Evolutionary conservation across 2,329 filamentous ascomycete genomes (phyloP).

Genomic region (Aspergillus pseudoviridinutans): DNA sequence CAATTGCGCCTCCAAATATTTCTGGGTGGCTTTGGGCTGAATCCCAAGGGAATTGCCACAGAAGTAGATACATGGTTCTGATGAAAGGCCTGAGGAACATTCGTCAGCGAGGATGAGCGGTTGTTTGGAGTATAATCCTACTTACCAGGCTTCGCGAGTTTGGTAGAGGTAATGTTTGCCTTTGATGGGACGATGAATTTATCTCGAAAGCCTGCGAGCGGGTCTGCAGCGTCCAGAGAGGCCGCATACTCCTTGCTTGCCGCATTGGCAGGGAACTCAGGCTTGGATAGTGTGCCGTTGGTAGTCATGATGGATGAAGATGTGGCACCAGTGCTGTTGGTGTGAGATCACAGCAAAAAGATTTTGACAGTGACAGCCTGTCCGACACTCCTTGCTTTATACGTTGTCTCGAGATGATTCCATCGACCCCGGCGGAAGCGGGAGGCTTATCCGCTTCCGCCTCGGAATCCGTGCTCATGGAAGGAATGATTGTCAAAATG

Average conservation of each 20-base stretch:
- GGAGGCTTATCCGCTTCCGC: conserved; percentile 24
- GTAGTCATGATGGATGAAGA: conserved; percentile 10
- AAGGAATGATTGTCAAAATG: not conserved
- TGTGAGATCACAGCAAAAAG: not conserved
- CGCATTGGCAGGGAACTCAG: conserved; percentile 29
- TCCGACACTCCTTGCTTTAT: not conserved
- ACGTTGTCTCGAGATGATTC: not conserved
- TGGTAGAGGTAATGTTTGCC: conserved; percentile 63
- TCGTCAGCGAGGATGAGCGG: conserved; percentile 7
- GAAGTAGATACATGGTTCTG: conserved; percentile 62
- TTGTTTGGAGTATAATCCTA: not conserved
- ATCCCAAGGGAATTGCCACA: conserved; percentile 86
- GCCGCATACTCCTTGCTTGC: conserved; percentile 36
- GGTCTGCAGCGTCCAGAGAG: conserved; percentile 58
- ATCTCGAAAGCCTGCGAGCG: conserved; percentile 57
- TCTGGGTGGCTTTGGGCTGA: conserved; percentile 65
- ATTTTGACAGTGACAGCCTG: not conserved
- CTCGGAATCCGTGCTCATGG: conserved; percentile 8
- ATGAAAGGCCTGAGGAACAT: conserved; percentile 26
- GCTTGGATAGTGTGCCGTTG: conserved; percentile 17
- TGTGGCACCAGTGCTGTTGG: not conserved
- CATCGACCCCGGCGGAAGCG: not conserved
- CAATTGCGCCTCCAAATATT: conserved; percentile 67
- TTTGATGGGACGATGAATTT: conserved; percentile 77
- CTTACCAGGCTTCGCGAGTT: conserved; percentile 44